Evolutionary conservation across 352 stramenopile genomes (phyloP).

Genomic region (Peronospora farinosa): DNA sequence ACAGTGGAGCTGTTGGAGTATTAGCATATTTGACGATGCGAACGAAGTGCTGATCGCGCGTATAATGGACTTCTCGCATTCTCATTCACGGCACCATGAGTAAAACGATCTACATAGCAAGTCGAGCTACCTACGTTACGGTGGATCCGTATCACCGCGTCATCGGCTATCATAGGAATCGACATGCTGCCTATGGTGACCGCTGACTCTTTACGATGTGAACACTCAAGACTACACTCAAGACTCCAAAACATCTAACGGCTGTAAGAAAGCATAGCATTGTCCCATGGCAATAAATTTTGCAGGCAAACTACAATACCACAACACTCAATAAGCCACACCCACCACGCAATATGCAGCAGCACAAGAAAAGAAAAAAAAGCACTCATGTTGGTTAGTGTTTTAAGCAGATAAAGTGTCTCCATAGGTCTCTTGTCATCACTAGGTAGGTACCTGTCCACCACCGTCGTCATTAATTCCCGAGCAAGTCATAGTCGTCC

Average conservation of each 20-base stretch:
- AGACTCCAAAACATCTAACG: conserved; percentile 39
- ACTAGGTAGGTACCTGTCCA: too few relatives aligned
- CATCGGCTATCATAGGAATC: too few relatives aligned
- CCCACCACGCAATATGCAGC: too few relatives aligned
- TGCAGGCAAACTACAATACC: background rate
- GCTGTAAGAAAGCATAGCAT: conserved; percentile 48
- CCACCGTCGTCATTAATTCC: conserved; percentile 61
- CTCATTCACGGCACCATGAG: background rate
- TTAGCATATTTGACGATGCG: conserved; percentile 50
- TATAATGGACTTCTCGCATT: background rate
- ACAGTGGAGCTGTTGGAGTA: conserved; percentile 30
- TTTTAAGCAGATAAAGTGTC: conserved; percentile 11
- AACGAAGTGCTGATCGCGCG: conserved; percentile 40
- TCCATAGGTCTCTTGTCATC: conserved; percentile 7
- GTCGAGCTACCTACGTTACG: conserved; percentile 11
- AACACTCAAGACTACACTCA: too few relatives aligned
- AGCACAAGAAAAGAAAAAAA: conserved; percentile 11
- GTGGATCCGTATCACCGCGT: conserved; percentile 7
- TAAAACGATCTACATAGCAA: background rate
- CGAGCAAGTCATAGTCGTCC: conserved; percentile 99
- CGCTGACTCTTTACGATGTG: too few relatives aligned
- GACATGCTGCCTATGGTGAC: too few relatives aligned
- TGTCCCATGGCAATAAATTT: conserved; percentile 27
- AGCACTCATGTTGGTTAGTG: conserved; percentile 1
- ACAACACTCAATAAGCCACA: background rate